Evolutionary conservation across 1,139 yeast species (phyloP), one percentile per base, ranked within the genome.

Genomic region (Suhomyces wounanorum): DNA sequence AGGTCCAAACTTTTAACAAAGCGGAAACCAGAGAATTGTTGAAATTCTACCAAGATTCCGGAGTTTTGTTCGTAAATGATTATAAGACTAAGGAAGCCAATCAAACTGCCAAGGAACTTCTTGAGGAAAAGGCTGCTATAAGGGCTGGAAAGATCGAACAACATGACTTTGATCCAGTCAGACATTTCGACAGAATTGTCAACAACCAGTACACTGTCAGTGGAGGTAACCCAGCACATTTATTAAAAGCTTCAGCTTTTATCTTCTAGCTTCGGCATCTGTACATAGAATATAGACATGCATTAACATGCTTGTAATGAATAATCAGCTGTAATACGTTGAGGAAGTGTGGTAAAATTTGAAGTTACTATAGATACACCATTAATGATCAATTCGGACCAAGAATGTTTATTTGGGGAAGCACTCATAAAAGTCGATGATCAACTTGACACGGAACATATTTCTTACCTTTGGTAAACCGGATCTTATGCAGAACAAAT

Each of bases 211-310:
- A 82, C 56, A 64, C 85, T 35, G 79, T 87, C 56, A 92, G 96
- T 45, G 83, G 86, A 57, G 97, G 97, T 59, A 89, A 88, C 67
- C 92, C 96, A 39, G 79, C 87, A 51, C 83, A 81, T 56, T 68
- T 89, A 55, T 67, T 87, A 53, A 84, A 75, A 61, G 67, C 72
- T 45, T 62, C 68, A 23, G 65, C 67, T 48, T 61, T 72, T 54
- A 60, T 66, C 18, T 56, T 49, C 42, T 54, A 49, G 44, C 41
- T 40, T 33, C 44, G 38, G 44, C 44, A 42, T 30, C 33, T 45
- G 48, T 45, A 45, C 36, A 45, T 45, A 45, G 44, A 40, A 45
- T 45, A 35, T 45, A 35, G 33, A 45, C 36, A 40, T 13, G 42
- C 42, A 40, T 26, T 18, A 14, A 40, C 11, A 33, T 33, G 37